Evolutionary conservation across 108 stramenopile genomes (phyloP).

Genomic region (Conticribra weissflogii): DNA sequence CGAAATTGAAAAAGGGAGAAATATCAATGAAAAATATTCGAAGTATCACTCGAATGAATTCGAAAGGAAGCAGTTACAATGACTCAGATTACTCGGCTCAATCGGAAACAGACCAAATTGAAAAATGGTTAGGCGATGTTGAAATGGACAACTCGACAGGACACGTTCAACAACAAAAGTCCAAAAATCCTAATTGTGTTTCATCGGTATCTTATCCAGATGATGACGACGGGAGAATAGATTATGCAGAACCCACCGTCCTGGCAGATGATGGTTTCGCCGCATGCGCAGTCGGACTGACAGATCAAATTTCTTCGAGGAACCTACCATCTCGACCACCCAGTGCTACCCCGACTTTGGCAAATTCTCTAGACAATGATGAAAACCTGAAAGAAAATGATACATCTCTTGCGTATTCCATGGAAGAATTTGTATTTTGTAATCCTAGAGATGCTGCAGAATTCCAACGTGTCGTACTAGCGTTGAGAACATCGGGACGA

Average conservation of each 20-base stretch:
- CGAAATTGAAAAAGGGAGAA: too few species aligned
- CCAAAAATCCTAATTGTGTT: neutral
- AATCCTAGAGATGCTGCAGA: conserved; percentile 65
- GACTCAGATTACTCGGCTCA: too few species aligned
- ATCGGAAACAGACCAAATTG: neutral
- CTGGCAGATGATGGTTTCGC: neutral
- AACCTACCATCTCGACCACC: neutral
- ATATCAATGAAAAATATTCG: too few species aligned
- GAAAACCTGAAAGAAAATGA: neutral
- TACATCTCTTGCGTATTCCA: neutral
- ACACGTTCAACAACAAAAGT: neutral
- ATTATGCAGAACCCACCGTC: neutral
- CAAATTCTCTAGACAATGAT: neutral
- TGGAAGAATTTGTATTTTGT: conserved; percentile 59
- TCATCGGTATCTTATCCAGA: neutral
- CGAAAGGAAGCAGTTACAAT: too few species aligned
- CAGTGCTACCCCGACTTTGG: neutral
- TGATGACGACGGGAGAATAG: neutral
- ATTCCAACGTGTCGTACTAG: conserved; percentile 73
- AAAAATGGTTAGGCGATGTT: conserved; percentile 2
- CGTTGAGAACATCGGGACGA: conserved; percentile 58
- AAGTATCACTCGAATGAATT: too few species aligned
- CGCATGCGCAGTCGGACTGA: neutral
- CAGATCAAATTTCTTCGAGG: neutral
- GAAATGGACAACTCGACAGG: neutral